Conservation (phyloP, 1,284 basidiomycete species). For the Sporisorium reilianum region DNA sequence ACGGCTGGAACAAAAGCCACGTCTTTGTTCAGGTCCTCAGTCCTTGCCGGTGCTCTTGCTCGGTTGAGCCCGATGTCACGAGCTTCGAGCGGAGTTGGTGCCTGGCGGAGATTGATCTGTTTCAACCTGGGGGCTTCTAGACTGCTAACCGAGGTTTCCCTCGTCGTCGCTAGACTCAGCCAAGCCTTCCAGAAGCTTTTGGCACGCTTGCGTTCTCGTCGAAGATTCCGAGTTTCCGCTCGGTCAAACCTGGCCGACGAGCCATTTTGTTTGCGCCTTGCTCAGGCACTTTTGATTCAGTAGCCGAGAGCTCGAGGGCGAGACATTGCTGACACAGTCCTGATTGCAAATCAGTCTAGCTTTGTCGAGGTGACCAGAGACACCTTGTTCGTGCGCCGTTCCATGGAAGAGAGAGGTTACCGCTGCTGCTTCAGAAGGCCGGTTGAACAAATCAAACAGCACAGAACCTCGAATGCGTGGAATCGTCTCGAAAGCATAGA, state of each 20-base stretch:
- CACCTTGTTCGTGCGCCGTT: too few relatives aligned
- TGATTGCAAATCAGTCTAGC: too few relatives aligned
- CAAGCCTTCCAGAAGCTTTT: not conserved
- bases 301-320: too few relatives aligned
- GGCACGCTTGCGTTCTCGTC: not conserved
- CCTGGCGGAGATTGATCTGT: conserved; percentile 2
- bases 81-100: conserved; percentile 2
- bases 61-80: not conserved
- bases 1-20: too few relatives aligned
- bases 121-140: conserved; percentile 5
- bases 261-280: too few relatives aligned
- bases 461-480: not conserved
- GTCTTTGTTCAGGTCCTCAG: too few relatives aligned
- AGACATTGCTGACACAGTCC: too few relatives aligned
- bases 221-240: not conserved
- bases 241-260: not conserved
- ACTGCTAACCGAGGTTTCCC: not conserved
- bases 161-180: not conserved
- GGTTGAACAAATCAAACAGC: too few relatives aligned
- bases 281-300: too few relatives aligned
- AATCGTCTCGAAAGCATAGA: not conserved
- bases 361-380: too few relatives aligned
- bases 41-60: not conserved
- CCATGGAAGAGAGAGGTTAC: too few relatives aligned
- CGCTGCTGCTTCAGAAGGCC: too few relatives aligned